These are phyloP conservation scores for Sphenostylis stenocarpa DNA, from an alignment of 306 rosid genomes.

Conservation along the genomic window DNA sequence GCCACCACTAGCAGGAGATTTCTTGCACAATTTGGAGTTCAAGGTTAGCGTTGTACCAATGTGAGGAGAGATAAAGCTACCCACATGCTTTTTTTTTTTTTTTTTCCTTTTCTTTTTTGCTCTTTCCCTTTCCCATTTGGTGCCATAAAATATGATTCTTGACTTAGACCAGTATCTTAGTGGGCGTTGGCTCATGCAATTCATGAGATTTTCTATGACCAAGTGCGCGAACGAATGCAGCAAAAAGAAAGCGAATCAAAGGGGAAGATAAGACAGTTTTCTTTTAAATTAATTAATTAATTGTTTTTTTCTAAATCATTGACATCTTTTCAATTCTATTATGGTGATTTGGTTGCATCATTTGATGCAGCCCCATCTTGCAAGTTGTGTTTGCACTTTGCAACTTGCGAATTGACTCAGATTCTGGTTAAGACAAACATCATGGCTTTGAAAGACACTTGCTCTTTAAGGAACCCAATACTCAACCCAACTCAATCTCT, in stretches of 20 bases:
- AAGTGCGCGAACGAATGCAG: conserved; percentile 39
- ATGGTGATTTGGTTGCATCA: conserved; percentile 36
- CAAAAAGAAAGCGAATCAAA: conserved; percentile 39
- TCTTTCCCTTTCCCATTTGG: neutral
- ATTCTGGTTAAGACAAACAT: conserved; percentile 27
- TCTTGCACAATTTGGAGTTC: conserved; percentile 13
- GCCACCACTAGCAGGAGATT: conserved; percentile 5
- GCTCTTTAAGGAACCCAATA: conserved; percentile 33
- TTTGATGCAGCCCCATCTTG: conserved; percentile 39
- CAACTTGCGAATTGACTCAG: conserved; percentile 37
- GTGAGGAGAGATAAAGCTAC: conserved; percentile 27
- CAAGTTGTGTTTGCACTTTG: conserved; percentile 35
- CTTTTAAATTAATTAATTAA: neutral
- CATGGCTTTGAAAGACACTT: conserved; percentile 43
- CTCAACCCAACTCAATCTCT: neutral
- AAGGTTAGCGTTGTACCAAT: conserved; percentile 14
- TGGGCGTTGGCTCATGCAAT: conserved; percentile 39
- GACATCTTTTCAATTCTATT: conserved; percentile 30
- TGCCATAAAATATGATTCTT: conserved; percentile 32
- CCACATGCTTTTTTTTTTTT: conserved; percentile 17
- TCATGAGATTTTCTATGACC: conserved; percentile 39
- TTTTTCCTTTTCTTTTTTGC: neutral
- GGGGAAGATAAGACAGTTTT: conserved; percentile 19
- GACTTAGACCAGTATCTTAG: conserved; percentile 32
- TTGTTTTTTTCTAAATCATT: conserved; percentile 5